Evolutionary conservation across 306 rosid species (phyloP).

Genomic region (Astragalus membranaceus): DNA sequence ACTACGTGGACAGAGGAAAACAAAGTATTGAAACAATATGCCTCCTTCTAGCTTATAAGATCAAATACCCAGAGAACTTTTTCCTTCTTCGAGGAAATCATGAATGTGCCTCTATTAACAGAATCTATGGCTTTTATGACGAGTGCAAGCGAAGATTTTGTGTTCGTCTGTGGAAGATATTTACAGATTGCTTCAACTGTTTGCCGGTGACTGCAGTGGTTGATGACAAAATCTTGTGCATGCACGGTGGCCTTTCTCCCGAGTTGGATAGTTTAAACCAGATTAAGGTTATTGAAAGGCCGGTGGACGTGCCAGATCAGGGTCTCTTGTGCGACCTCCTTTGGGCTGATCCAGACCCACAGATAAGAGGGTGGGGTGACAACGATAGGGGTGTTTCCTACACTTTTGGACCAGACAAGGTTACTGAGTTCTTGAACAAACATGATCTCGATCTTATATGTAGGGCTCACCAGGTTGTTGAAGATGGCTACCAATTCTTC

Average conservation of each 20-base stretch:
- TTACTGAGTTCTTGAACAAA: constrained; percentile 68
- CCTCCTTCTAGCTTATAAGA: constrained; percentile 67
- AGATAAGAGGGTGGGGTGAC: constrained; percentile 81
- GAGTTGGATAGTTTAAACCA: constrained; percentile 55
- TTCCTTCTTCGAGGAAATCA: constrained; percentile 90
- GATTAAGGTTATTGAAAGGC: constrained; percentile 63
- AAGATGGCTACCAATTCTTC: constrained; percentile 89
- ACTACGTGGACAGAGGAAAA: constrained; percentile 93
- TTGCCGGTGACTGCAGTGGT: constrained; percentile 77
- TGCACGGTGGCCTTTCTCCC: constrained; percentile 94
- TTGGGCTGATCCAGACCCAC: constrained; percentile 82
- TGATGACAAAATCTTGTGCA: constrained; percentile 79
- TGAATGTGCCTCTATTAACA: constrained; percentile 83
- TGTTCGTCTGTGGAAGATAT: constrained; percentile 78
- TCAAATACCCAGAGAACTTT: constrained; percentile 68
- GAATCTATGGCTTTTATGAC: constrained; percentile 85
- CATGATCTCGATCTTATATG: constrained; percentile 80
- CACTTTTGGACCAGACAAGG: constrained; percentile 80
- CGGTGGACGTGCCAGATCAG: constrained; percentile 82
- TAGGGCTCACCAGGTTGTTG: constrained; percentile 94
- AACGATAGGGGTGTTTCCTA: constrained; percentile 90
- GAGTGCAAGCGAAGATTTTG: constrained; percentile 85
- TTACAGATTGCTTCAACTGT: constrained; percentile 80
- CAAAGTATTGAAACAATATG: constrained; percentile 85
- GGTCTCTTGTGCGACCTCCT: constrained; percentile 84